Evolutionary conservation across 2,329 filamentous ascomycete genomes (phyloP), one percentile per base, ranked within the genome.

Genomic region (Pezicula radicicola): DNA sequence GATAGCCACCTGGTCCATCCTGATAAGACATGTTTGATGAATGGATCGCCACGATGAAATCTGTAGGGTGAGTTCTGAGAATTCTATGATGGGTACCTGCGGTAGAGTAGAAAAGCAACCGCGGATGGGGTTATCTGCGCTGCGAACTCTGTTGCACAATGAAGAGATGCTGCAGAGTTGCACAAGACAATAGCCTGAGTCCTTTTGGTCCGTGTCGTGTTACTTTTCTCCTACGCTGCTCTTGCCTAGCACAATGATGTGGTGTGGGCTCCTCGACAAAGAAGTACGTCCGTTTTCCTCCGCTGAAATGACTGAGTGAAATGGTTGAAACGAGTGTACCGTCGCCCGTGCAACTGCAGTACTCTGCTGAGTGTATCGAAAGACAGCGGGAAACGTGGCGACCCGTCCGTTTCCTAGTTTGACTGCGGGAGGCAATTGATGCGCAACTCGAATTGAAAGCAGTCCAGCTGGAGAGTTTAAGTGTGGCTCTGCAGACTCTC

Each of bases 31-130:
- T 68, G 13, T 58, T 55, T 44, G 54, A 52, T 21, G 51, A 54
- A 55, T 62, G 60, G 60, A 64, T 64, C 56, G 60, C 64, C 62
- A 67, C 59, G 59, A 52, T 63, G 59, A 57, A 54, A 33, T 45
- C 46, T 50, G 42, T 45, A 16, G 27, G 43, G 35, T 30, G 40
- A 28, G 13, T 46, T 10, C 30, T 33, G 39, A 43, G 46, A 27
- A 42, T 42, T 13, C 18, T 16, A 25, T 6, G 3, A 18, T 9
- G 8, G 10, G 6, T 21, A 21, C 25, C 25, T 42, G n/a, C 6
- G 15, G 18, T 4, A 13, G 16, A 10, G 44, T 16, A 46, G 44
- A 33, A 46, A 36, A 10, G 44, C 13, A 2, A 15, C 7, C 6
- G 7, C 3, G 16, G 44, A 35, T 15, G n/a, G 27, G 13, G 8